Percentiles rank a stretch among this genome's conserved stretches.
These are phyloP conservation scores for Hypholoma fasciculare DNA, from an alignment of 768 basidiomycete genomes.

Conservation along the genomic window DNA sequence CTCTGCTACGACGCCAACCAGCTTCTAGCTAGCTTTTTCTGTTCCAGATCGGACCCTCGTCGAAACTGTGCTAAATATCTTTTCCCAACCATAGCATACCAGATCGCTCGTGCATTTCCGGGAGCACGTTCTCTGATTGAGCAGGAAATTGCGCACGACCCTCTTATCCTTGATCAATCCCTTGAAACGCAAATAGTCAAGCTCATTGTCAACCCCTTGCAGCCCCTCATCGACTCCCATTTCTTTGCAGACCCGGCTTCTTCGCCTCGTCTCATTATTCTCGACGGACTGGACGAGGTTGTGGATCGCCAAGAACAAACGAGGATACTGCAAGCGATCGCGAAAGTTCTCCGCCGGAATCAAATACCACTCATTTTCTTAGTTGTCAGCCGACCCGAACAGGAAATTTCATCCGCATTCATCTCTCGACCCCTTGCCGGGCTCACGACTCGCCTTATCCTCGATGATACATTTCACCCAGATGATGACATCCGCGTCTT, in stretches of 20 bases:
- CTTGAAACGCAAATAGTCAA: slow-evolving; percentile 1
- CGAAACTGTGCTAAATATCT: not conserved
- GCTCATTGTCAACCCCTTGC: slow-evolving; percentile 4
- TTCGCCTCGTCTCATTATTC: not conserved
- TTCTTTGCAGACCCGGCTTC: not conserved
- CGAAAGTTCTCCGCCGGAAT: not conserved
- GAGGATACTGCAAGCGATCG: not conserved
- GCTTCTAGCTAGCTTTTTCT: slow-evolving; percentile 8
- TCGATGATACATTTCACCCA: slow-evolving; percentile 2
- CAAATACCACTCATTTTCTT: slow-evolving; percentile 6
- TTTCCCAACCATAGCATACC: slow-evolving; percentile 6
- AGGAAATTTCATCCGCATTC: slow-evolving; percentile 1
- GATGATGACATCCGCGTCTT: slow-evolving; percentile 6
- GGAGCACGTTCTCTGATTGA: not conserved
- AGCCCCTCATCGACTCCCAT: not conserved
- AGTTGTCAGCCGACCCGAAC: slow-evolving; percentile 13
- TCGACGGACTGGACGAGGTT: slow-evolving; percentile 27
- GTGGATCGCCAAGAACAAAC: not conserved
- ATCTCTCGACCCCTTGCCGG: not conserved
- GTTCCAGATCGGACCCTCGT: slow-evolving; percentile 3
- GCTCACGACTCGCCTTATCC: not conserved
- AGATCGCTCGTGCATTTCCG: not conserved
- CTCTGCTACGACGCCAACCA: not conserved
- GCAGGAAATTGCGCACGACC: not conserved
- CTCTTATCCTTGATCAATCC: slow-evolving; percentile 5